Conservation (phyloP, 768 basidiomycete genomes). For the Xerocomellus intermedius region DNA sequence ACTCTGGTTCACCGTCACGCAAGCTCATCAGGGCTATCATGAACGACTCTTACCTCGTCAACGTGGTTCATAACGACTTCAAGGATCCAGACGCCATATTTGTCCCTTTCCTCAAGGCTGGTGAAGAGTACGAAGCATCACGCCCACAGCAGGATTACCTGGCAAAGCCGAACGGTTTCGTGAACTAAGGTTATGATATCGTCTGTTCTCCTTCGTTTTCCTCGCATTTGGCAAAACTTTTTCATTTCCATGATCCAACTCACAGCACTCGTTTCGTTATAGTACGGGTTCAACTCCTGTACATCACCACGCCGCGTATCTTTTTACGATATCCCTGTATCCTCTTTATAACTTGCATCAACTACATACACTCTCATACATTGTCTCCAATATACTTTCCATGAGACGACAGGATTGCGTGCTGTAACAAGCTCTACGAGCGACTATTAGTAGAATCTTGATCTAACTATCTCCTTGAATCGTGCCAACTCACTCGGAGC, state of each 20-base stretch:
- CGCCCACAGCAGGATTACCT: constrained; percentile 31
- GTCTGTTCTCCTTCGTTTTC: neutral
- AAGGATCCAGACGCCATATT: constrained; percentile 83
- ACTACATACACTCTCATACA: constrained; percentile 45
- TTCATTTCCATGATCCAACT: constrained; percentile 27
- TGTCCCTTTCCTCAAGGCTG: constrained; percentile 77
- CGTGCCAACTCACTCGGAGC: neutral
- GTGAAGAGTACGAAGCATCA: constrained; percentile 53
- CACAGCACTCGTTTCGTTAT: constrained; percentile 33
- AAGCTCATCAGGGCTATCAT: constrained; percentile 76
- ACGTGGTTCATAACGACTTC: constrained; percentile 97
- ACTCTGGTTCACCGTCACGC: constrained; percentile 68
- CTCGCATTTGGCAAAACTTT: neutral
- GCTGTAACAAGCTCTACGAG: constrained; percentile 24
- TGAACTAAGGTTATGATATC: constrained; percentile 20
- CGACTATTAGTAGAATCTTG: constrained; percentile 22
- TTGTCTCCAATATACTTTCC: constrained; percentile 19
- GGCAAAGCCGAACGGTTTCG: constrained; percentile 40
- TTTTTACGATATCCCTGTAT: constrained; percentile 23
- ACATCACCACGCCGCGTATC: constrained; percentile 34
- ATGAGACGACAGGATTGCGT: constrained; percentile 13
- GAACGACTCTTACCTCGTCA: constrained; percentile 83
- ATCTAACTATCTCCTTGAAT: constrained; percentile 8
- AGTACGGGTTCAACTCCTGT: constrained; percentile 89
- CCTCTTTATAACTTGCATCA: constrained; percentile 37